Evolutionary conservation across 2,329 filamentous ascomycete species (phyloP).

Genomic region (Trichophyton mentagrophytes): DNA sequence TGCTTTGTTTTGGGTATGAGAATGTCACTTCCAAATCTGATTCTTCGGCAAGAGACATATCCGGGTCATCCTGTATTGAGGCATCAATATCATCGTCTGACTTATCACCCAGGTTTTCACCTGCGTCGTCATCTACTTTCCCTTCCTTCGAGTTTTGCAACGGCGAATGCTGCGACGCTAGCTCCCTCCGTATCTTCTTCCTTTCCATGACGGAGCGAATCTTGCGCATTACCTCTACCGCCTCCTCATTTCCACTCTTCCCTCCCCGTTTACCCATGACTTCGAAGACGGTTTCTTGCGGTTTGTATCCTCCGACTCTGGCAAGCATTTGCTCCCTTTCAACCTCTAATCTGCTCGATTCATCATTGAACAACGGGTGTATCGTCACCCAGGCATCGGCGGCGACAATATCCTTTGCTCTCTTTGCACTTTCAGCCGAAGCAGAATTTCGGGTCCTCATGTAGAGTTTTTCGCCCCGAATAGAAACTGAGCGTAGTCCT

Average conservation of each 20-base stretch:
- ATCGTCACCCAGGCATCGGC: conserved; percentile 59
- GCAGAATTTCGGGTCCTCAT: conserved; percentile 80
- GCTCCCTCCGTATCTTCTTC: conserved; percentile 28
- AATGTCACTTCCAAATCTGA: conserved; percentile 58
- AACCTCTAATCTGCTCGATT: conserved; percentile 49
- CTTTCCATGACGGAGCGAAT: conserved; percentile 31
- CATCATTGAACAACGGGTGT: conserved; percentile 67
- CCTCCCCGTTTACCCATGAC: conserved; percentile 65
- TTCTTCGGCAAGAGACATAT: conserved; percentile 40
- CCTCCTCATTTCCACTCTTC: conserved; percentile 52
- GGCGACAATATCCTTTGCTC: conserved; percentile 63
- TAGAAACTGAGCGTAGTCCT: conserved; percentile 57
- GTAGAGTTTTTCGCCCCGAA: conserved; percentile 87
- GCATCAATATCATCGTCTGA: conserved; percentile 29
- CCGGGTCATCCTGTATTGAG: neutral
- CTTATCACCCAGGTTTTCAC: conserved; percentile 27
- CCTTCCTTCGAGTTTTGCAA: conserved; percentile 13
- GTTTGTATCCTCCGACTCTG: conserved; percentile 74
- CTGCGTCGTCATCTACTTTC: conserved; percentile 27
- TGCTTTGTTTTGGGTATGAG: conserved; percentile 39
- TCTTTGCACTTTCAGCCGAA: conserved; percentile 77
- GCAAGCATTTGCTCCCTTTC: conserved; percentile 78
- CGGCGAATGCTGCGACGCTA: conserved; percentile 16
- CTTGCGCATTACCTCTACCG: conserved; percentile 40
- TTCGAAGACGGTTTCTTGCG: conserved; percentile 93